Conservation (phyloP, 2,329 filamentous ascomycete genomes). For the Sporothrix euskadiensis region DNA sequence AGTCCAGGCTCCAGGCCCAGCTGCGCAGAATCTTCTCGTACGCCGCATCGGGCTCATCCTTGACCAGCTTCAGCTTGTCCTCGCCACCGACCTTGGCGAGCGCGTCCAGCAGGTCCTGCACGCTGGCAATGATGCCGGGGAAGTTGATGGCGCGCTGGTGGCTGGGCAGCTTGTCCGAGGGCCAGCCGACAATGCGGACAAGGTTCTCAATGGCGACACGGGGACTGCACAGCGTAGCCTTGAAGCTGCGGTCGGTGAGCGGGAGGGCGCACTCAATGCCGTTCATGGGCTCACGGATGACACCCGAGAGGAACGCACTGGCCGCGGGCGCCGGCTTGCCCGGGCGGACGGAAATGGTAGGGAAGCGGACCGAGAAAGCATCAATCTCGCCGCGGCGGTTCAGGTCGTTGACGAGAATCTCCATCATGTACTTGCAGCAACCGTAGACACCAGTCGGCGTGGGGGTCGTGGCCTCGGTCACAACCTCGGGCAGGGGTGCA, state of each 20-base stretch:
- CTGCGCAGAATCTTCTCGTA: conserved; percentile 60
- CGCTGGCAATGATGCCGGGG: conserved; percentile 57
- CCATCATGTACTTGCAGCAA: conserved; percentile 63
- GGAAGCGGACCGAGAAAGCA: conserved; percentile 59
- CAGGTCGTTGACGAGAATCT: conserved; percentile 64
- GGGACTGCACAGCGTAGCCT: conserved; percentile 57
- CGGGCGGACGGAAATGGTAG: conserved; percentile 62
- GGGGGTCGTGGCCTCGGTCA: conserved; percentile 54
- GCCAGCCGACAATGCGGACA: conserved; percentile 47
- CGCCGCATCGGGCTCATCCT: conserved; percentile 55
- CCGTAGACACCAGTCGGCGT: conserved; percentile 65
- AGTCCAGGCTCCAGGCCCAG: conserved; percentile 61
- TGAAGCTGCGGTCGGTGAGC: conserved; percentile 51
- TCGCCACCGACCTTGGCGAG: conserved; percentile 57
- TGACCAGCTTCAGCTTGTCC: conserved; percentile 54
- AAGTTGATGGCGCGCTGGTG: conserved; percentile 58
- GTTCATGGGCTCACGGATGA: conserved; percentile 63
- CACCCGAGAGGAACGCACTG: conserved; percentile 64
- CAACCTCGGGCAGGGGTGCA: conserved; percentile 53
- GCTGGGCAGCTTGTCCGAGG: conserved; percentile 44
- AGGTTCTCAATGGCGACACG: conserved; percentile 56
- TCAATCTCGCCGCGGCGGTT: conserved; percentile 60
- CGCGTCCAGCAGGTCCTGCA: conserved; percentile 63
- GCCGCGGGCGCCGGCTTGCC: conserved; percentile 62
- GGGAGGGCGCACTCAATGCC: conserved; percentile 57